phyloP scores from a whole-genome alignment of 2,329 filamentous ascomycete species.

The Proliferodiscus dingleyae region DNA sequence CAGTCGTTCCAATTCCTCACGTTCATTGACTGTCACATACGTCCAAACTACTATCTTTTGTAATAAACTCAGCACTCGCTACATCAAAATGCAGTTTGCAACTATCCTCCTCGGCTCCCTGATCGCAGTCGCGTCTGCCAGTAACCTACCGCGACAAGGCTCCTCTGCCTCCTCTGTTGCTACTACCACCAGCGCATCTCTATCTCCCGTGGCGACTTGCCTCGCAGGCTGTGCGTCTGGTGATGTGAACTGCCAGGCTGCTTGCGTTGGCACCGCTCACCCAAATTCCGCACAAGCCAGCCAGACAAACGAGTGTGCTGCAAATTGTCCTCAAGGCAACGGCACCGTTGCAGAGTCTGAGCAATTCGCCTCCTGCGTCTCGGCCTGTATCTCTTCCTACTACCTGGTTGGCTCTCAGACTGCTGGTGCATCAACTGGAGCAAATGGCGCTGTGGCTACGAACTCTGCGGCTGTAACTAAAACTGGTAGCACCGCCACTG shows the following conservation, averaged over 20 bases:
- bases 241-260: slow-evolving; percentile 1
- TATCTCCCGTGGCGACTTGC: neutral
- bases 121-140: neutral
- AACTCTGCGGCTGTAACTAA: neutral
- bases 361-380: neutral
- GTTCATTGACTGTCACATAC: too few species aligned
- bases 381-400: neutral
- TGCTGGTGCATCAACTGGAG: neutral
- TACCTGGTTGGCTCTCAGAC: neutral
- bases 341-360: neutral
- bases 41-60: too few species aligned
- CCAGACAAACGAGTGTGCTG: neutral
- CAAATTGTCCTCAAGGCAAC: neutral
- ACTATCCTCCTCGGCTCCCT: slow-evolving; percentile 1
- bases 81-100: neutral
- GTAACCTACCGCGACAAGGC: neutral
- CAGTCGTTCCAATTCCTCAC: too few species aligned
- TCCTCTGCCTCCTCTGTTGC: neutral
- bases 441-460: neutral
- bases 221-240: neutral
- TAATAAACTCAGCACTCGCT: too few species aligned
- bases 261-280: neutral
- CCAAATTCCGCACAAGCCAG: slow-evolving; percentile 1
- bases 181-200: slow-evolving; percentile 1
- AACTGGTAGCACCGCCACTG: neutral